These are phyloP conservation scores for Tulasnella sp. DNA, from an alignment of 768 basidiomycete genomes.

Conservation along the genomic window DNA sequence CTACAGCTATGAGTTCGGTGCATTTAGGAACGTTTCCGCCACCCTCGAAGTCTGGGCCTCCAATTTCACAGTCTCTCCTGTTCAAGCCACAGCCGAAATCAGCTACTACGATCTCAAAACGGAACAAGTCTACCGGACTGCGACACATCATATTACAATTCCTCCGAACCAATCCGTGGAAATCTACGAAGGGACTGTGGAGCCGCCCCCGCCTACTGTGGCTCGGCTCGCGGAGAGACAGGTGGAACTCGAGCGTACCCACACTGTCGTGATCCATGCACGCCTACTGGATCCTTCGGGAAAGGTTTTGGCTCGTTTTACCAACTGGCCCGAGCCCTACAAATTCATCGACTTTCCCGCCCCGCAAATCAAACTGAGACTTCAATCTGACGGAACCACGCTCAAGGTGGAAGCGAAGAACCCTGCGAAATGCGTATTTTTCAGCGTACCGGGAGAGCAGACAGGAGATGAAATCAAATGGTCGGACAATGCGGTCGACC, in stretches of 20 bases:
- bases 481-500: slow-evolving; percentile 29
- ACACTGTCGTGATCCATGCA: slow-evolving; percentile 33
- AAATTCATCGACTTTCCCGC: slow-evolving; percentile 31
- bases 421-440: slow-evolving; percentile 27
- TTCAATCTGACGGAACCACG: slow-evolving; percentile 16
- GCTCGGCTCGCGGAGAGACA: neutral
- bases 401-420: slow-evolving; percentile 23
- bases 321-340: slow-evolving; percentile 32
- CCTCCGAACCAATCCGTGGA: slow-evolving; percentile 39
- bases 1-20: slow-evolving; percentile 33
- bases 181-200: slow-evolving; percentile 30
- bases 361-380: slow-evolving; percentile 23
- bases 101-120: slow-evolving; percentile 32
- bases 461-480: slow-evolving; percentile 27
- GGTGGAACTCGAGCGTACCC: slow-evolving; percentile 20
- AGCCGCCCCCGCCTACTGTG: slow-evolving; percentile 25
- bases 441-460: slow-evolving; percentile 23
- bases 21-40: slow-evolving; percentile 26
- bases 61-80: slow-evolving; percentile 31
- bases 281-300: slow-evolving; percentile 27
- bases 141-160: slow-evolving; percentile 27
- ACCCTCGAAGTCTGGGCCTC: slow-evolving; percentile 37
- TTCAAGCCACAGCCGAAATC: slow-evolving; percentile 31
- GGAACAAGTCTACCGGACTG: slow-evolving; percentile 27
- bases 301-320: slow-evolving; percentile 29